Evolutionary conservation across 2,329 filamentous ascomycete genomes (phyloP).

Genomic region (Alternaria panax): DNA sequence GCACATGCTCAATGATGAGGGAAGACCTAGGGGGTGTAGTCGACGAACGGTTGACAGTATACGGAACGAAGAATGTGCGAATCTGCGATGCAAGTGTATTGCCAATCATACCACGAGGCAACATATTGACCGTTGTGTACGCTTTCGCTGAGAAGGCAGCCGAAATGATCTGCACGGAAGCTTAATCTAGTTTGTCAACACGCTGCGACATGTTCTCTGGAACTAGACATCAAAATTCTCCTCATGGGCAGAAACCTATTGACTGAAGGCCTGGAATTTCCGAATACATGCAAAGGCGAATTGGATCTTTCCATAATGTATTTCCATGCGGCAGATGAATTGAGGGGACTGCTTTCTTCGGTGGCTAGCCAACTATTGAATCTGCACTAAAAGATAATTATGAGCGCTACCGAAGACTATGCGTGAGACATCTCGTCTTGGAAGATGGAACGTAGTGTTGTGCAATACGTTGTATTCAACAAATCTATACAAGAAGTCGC

Average conservation of each 20-base stretch:
- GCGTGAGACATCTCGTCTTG: not conserved
- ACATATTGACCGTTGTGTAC: conserved; percentile 34
- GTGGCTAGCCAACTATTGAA: not conserved
- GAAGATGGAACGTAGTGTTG: not conserved
- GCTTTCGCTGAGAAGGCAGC: conserved; percentile 35
- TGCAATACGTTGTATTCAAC: too few relatives aligned
- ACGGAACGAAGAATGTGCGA: conserved; percentile 40
- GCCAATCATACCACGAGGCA: conserved; percentile 29
- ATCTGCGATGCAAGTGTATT: conserved; percentile 41
- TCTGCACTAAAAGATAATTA: not conserved
- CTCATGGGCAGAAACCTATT: not conserved
- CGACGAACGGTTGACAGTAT: conserved; percentile 36
- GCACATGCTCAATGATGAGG: conserved; percentile 47
- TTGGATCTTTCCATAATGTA: not conserved
- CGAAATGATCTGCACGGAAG: conserved; percentile 23
- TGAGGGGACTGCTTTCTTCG: not conserved
- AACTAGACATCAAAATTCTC: not conserved
- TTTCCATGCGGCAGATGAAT: not conserved
- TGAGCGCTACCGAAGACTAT: not conserved
- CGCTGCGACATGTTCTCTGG: not conserved
- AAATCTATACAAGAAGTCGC: too few relatives aligned
- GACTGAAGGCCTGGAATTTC: not conserved
- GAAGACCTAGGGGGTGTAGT: conserved; percentile 43
- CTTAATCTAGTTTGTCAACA: not conserved
- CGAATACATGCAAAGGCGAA: not conserved